Conservation (phyloP, 345 rosid species). For the Gossypium arboreum region DNA sequence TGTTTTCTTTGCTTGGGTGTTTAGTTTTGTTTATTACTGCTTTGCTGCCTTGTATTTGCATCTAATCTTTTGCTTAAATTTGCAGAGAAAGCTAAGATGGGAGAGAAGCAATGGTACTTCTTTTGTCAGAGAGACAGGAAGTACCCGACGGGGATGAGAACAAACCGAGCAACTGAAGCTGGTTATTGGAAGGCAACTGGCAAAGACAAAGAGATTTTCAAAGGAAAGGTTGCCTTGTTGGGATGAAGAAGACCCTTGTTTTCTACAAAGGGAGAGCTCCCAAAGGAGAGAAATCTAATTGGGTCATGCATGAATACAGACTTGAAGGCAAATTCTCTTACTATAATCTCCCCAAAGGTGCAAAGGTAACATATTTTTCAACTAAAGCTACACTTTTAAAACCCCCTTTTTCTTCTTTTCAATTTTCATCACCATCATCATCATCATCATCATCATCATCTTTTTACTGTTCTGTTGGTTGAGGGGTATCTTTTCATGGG, state of each 20-base stretch:
- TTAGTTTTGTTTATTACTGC: not conserved
- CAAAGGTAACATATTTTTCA: conserved; percentile 43
- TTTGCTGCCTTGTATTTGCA: not conserved
- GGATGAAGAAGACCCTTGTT: conserved; percentile 99
- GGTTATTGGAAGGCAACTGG: conserved; percentile 99
- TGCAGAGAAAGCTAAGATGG: conserved; percentile 92
- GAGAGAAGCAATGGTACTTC: conserved; percentile 91
- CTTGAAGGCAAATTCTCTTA: conserved; percentile 82
- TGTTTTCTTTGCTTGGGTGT: not conserved
- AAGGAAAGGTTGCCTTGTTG: conserved; percentile 63
- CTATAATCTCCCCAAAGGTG: conserved; percentile 55
- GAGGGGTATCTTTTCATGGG: conserved; percentile 34
- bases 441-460: not conserved
- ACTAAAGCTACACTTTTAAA: not conserved
- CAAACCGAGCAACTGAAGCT: conserved; percentile 83
- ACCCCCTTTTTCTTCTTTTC: not conserved
- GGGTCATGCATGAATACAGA: conserved; percentile 97
- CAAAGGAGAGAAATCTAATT: conserved; percentile 86
- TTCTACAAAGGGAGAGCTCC: conserved; percentile 97
- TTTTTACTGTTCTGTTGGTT: conserved; percentile 30
- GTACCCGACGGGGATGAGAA: conserved; percentile 97
- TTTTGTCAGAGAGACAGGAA: conserved; percentile 88
- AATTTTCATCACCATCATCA: not conserved
- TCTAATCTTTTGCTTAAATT: not conserved
- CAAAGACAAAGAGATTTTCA: conserved; percentile 79